Evolutionary conservation across 2,329 filamentous ascomycete genomes (phyloP), one percentile per base, ranked within the genome.

Genomic region (Diaporthe amygdali): DNA sequence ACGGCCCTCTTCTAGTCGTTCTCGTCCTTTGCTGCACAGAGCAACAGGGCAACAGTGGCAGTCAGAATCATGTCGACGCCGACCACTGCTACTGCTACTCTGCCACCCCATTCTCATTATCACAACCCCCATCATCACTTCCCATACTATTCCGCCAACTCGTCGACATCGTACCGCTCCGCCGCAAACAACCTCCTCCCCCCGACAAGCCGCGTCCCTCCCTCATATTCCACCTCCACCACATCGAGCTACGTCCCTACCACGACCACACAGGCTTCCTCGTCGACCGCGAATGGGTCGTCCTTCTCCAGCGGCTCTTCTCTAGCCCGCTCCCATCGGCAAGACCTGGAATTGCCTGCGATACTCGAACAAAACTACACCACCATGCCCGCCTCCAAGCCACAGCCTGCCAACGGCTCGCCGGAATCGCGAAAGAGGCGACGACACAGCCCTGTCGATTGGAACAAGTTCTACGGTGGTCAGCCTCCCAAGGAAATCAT

Each of bases 401-500:
- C 55, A 74, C 34, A 79, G 81, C 30, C 52, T n/a, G 44, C 52
- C 44, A 68, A 49, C 30, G 34, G 52, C 56, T 76, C 80, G 54
- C 80, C 77, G 69, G 75, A 76, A 25, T 74, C 76, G 41, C 78
- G 85, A 74, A 90, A 90, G 79, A 85, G 87, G 75, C 85, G 88
- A 75, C 87, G 88, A 72, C 87, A 79, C 87, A 90, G 75, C 92
- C 93, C 63, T 17, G 71, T 72, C 15, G 91, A 96, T 81, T 96
- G 94, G 94, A 86, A 89, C 71, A 90, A 88, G 74, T 96, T 95
- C 79, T 96, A 95, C 81, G 92, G 92, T 79, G 95, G 96, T 80
- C 94, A 94, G 5, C 84, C 95, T 32, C 94, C 94, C 30, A 92
- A 94, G 79, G 94, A 96, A 83, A 91, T 96, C 78, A 96, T 96